Evolutionary conservation across 192 early-diverging fungal species (phyloP), one percentile per base, ranked within the genome.

Genomic region (Rhizophagus clarus): DNA sequence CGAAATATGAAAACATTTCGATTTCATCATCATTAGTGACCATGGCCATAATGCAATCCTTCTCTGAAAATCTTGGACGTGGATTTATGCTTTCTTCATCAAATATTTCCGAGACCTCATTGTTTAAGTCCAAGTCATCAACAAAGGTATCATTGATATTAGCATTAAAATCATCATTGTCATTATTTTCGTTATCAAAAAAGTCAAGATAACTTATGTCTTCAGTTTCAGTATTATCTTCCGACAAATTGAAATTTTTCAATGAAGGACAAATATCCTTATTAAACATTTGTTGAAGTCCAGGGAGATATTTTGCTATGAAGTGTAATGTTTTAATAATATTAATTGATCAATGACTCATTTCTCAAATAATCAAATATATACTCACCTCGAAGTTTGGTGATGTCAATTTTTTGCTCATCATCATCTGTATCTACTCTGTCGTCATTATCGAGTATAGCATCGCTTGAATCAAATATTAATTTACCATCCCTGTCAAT

Each of bases 401-500:
- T 47, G 40, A 70, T 34, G 45, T 70, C 76, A 11, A 78, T 78
- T 17, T 47, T 32, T 68, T 70, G 63, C 26, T 83, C 76, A 32
- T 72, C 77, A 40, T 81, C 77, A 29, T 32, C 83, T 17, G 76
- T 74, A 17, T 63, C 63, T 3, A 64, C 64, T 8, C 37, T 67
- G 24, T 85, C 82, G 5, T 85, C 82, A 0, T 82, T 81, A 6
- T 84, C 86, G 8, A 86, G 85, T 20, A 84, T 83, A 8, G 93
- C 93, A 87, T 98, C 96, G 51, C 94, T 89, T 28, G 97, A 92
- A 82, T 99, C 97, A 88, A 99, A 99, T 28, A 98, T 93, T 73
- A 98, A 95, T 79, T 92, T 95, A n/a, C 96, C 93, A 15, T 94
- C 89, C 11, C 80, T 82, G 70, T 96, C 92, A 51, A 99, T 87